Conservation (phyloP, 2,329 filamentous ascomycete genomes). For the Leptodontidium sp. region DNA sequence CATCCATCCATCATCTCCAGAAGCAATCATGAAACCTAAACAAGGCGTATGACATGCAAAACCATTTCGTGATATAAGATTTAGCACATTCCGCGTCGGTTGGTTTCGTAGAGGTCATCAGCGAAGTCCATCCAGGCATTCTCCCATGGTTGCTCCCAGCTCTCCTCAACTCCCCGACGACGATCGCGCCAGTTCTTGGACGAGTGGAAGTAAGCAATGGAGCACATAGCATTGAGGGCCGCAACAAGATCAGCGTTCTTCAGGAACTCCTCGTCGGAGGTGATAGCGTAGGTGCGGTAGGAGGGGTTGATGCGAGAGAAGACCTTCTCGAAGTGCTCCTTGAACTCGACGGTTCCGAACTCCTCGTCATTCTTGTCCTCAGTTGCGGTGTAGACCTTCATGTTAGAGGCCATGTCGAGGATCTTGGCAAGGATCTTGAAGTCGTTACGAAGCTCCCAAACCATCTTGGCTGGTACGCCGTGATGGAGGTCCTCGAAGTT, state of each 20-base stretch:
- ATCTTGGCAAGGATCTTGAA: slow-evolving; percentile 4
- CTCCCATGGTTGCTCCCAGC: slow-evolving; percentile 13
- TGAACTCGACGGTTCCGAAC: slow-evolving; percentile 9
- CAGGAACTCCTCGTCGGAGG: neutral
- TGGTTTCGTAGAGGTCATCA: neutral
- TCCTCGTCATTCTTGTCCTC: neutral
- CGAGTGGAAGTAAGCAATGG: neutral
- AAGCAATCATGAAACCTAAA: too few species aligned
- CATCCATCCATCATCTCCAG: too few species aligned
- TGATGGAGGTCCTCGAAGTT: slow-evolving; percentile 7
- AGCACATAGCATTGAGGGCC: neutral
- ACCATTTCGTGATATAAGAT: neutral
- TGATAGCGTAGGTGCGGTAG: neutral
- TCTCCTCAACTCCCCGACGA: neutral
- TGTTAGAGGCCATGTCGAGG: slow-evolving; percentile 15
- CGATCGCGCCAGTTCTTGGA: slow-evolving; percentile 3
- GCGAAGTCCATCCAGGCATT: slow-evolving; percentile 5
- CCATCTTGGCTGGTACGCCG: neutral
- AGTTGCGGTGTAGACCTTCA: neutral
- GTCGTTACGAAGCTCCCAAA: slow-evolving; percentile 5
- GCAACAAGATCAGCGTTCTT: neutral
- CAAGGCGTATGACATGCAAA: too few species aligned
- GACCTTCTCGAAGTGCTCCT: slow-evolving; percentile 12
- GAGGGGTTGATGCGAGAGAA: neutral
- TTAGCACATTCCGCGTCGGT: neutral